Evolutionary conservation across 352 stramenopile species (phyloP).

Genomic region (Globisporangium okanoganense): DNA sequence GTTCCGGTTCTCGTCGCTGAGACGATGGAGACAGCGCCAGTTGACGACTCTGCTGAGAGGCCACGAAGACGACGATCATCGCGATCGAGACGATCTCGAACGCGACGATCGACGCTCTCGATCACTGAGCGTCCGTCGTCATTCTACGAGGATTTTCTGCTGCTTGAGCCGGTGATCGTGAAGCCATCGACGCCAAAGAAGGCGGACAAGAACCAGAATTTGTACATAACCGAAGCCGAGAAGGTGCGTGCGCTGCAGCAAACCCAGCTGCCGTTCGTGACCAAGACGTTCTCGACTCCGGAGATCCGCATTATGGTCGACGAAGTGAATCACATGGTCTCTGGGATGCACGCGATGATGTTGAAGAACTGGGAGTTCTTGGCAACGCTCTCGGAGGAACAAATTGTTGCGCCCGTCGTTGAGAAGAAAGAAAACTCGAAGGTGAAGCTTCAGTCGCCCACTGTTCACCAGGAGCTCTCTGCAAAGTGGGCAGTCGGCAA

Average conservation of each 20-base stretch:
- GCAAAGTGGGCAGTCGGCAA: not conserved
- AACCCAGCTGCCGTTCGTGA: conserved; percentile 3
- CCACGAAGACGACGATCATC: conserved; percentile 6
- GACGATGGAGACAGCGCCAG: not conserved
- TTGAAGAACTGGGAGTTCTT: conserved; percentile 16
- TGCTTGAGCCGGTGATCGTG: conserved; percentile 10
- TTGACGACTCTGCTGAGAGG: not conserved
- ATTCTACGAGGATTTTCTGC: conserved; percentile 13
- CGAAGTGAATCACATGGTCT: conserved; percentile 15
- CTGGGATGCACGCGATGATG: conserved; percentile 8
- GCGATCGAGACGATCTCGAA: conserved; percentile 3
- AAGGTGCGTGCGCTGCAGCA: conserved; percentile 9
- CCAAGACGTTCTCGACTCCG: conserved; percentile 8
- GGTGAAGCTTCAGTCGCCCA: not conserved
- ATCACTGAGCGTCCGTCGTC: conserved; percentile 9
- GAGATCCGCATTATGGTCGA: conserved; percentile 19
- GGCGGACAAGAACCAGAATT: conserved; percentile 3
- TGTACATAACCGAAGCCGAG: conserved; percentile 8
- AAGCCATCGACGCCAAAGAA: not conserved
- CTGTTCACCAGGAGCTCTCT: not conserved
- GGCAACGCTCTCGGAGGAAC: conserved; percentile 13
- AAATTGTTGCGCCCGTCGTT: not conserved
- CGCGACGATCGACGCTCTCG: conserved; percentile 10
- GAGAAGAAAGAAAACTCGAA: conserved; percentile 5
- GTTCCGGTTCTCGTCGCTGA: not conserved